A percentile compares a stretch with the other conserved stretches of the same genome.
Evolutionary conservation across 148 eudicot species (phyloP).

Genomic region (Amaranthus hypochondriacus): DNA sequence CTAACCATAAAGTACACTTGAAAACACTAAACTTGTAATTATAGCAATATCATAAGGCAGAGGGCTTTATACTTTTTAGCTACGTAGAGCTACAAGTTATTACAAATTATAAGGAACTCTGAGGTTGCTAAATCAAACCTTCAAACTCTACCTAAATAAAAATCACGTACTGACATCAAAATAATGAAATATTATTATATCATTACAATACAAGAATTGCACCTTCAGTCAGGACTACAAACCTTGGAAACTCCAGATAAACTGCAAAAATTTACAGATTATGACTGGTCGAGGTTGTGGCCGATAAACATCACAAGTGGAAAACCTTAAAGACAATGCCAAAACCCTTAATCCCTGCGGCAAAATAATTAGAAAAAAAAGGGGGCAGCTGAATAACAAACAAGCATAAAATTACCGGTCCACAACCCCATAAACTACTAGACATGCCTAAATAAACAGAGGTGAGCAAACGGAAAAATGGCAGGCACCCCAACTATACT

Average conservation of each 20-base stretch:
- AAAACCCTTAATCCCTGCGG: no score
- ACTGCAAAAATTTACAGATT: slow-evolving; percentile 9
- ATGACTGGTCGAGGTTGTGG: slow-evolving; percentile 13
- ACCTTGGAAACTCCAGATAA: slow-evolving; percentile 4
- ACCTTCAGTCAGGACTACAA: neutral
- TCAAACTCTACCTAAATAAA: no score
- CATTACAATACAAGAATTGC: neutral
- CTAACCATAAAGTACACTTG: no score
- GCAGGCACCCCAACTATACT: slow-evolving; percentile 15
- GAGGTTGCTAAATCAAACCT: no score
- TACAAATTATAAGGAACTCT: no score
- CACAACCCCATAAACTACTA: slow-evolving; percentile 18
- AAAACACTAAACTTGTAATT: no score
- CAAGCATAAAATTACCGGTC: neutral
- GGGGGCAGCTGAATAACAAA: neutral
- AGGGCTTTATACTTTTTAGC: no score
- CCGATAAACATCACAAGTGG: slow-evolving; percentile 17
- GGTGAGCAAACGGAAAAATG: slow-evolving; percentile 9
- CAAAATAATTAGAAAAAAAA: neutral
- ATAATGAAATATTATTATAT: neutral
- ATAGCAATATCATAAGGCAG: no score
- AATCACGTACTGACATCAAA: no score
- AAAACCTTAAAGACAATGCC: neutral
- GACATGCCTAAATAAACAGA: slow-evolving; percentile 19
- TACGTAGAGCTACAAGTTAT: no score